A percentile compares a stretch with the other conserved stretches of the same genome.
These are phyloP conservation scores for Sicyos baderoa DNA, from an alignment of 306 rosid species.

Conservation along the genomic window DNA sequence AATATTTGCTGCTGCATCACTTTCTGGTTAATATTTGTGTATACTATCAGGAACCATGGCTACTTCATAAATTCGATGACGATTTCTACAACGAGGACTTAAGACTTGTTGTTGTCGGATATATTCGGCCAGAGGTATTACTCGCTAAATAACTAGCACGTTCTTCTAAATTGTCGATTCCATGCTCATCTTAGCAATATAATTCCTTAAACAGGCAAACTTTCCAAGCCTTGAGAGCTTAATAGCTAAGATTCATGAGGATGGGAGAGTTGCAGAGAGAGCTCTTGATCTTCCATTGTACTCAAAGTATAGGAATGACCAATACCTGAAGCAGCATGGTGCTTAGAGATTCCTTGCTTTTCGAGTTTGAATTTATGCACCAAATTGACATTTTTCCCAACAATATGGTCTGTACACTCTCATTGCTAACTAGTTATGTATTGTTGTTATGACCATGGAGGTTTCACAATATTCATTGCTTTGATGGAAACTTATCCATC, in stretches of 20 bases:
- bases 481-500: too few species aligned
- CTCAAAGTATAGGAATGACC: conserved; percentile 53
- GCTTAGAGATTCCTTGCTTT: conserved; percentile 16
- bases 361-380: background rate
- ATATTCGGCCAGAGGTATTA: conserved; percentile 79
- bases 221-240: conserved; percentile 69
- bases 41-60: conserved; percentile 75
- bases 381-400: background rate
- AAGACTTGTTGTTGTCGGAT: conserved; percentile 77
- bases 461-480: too few species aligned
- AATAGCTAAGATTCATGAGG: conserved; percentile 72
- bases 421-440: background rate
- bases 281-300: conserved; percentile 86
- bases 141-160: background rate
- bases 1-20: conserved; percentile 17
- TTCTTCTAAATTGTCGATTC: conserved; percentile 9
- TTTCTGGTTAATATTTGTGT: conserved; percentile 10
- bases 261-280: conserved; percentile 53
- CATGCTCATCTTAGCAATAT: background rate
- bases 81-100: conserved; percentile 86
- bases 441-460: background rate
- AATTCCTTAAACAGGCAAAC: conserved; percentile 43
- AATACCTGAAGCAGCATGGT: conserved; percentile 33
- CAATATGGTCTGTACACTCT: background rate
- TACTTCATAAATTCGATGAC: conserved; percentile 63